phyloP scores from a whole-genome alignment of 805 yeast genomes.

The Sugiyamaella marilandica region DNA sequence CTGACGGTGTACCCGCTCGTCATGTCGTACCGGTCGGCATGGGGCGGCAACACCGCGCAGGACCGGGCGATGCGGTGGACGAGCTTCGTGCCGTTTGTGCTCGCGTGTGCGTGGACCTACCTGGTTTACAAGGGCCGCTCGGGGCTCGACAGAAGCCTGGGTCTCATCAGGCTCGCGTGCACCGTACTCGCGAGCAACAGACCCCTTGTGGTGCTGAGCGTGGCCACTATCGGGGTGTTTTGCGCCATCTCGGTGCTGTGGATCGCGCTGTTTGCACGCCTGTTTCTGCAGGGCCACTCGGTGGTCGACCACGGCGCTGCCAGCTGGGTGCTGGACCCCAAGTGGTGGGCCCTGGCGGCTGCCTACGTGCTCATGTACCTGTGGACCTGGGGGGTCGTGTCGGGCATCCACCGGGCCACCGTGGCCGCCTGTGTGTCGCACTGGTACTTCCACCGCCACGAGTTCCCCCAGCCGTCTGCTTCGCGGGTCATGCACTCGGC shows the following conservation, averaged over 20 bases:
- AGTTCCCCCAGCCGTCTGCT: conserved; percentile 22
- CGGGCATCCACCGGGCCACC: conserved; percentile 35
- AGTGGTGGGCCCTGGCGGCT: conserved; percentile 31
- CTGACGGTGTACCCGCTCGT: conserved; percentile 27
- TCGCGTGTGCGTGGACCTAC: conserved; percentile 28
- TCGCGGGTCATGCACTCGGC: conserved; percentile 22
- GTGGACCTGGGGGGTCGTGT: conserved; percentile 41
- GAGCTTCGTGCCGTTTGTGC: conserved; percentile 25
- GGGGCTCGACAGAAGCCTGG: conserved; percentile 29
- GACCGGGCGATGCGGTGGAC: conserved; percentile 32
- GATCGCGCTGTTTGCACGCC: conserved; percentile 32
- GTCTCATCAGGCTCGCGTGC: conserved; percentile 35
- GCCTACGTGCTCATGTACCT: conserved; percentile 34
- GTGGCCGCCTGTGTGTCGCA: conserved; percentile 34
- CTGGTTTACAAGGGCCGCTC: conserved; percentile 27
- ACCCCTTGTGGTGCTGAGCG: conserved; percentile 28
- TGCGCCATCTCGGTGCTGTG: conserved; percentile 33
- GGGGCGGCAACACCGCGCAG: conserved; percentile 31
- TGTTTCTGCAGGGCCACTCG: conserved; percentile 29
- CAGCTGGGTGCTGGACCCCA: conserved; percentile 28
- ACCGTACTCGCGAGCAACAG: conserved; percentile 32
- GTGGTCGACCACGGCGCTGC: conserved; percentile 16
- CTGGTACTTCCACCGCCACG: conserved; percentile 35
- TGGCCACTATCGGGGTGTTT: conserved; percentile 28
- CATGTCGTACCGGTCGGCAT: conserved; percentile 30